Percentiles rank a stretch among this genome's conserved stretches.
These are phyloP conservation scores for Talaromyces sp. DNA, from an alignment of 2,329 filamentous ascomycete genomes.

Conservation along the genomic window DNA sequence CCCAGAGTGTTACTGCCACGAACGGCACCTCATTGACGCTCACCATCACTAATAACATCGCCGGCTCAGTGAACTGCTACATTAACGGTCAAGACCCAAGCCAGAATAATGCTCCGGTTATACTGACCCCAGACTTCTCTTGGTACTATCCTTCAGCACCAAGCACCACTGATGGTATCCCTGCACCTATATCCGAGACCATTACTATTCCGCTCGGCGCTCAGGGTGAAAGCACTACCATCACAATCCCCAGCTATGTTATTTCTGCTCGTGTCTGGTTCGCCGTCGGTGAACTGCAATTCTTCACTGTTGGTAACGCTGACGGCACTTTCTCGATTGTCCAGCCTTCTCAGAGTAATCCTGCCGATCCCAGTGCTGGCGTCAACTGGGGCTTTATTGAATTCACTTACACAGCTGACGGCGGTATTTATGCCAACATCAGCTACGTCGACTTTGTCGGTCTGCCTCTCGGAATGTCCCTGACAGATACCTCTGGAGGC, in stretches of 20 bases:
- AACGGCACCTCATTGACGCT: slow-evolving; percentile 4
- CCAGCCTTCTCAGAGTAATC: slow-evolving; percentile 48
- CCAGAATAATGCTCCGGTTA: slow-evolving; percentile 37
- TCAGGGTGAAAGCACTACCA: slow-evolving; percentile 34
- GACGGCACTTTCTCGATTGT: slow-evolving; percentile 40
- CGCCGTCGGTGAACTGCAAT: slow-evolving; percentile 42
- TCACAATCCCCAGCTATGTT: slow-evolving; percentile 44
- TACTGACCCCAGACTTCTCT: slow-evolving; percentile 42
- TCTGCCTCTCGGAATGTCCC: slow-evolving; percentile 52
- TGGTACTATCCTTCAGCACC: slow-evolving; percentile 44
- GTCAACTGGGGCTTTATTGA: slow-evolving; percentile 53
- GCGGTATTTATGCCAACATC: slow-evolving; percentile 48
- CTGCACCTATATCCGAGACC: slow-evolving; percentile 37
- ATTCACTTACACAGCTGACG: slow-evolving; percentile 41
- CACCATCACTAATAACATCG: slow-evolving; percentile 46
- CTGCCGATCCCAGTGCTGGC: slow-evolving; percentile 42
- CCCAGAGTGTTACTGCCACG: neutral
- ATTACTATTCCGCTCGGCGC: slow-evolving; percentile 46
- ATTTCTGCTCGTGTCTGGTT: slow-evolving; percentile 48
- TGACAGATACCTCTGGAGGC: slow-evolving; percentile 48
- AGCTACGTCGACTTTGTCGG: slow-evolving; percentile 54
- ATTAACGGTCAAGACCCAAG: slow-evolving; percentile 45
- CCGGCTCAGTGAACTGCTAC: slow-evolving; percentile 31
- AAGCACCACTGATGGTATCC: slow-evolving; percentile 30
- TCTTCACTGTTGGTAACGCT: slow-evolving; percentile 40